Evolutionary conservation across 179 eudicot species (phyloP).

Genomic region (Amaranthus tricolor): DNA sequence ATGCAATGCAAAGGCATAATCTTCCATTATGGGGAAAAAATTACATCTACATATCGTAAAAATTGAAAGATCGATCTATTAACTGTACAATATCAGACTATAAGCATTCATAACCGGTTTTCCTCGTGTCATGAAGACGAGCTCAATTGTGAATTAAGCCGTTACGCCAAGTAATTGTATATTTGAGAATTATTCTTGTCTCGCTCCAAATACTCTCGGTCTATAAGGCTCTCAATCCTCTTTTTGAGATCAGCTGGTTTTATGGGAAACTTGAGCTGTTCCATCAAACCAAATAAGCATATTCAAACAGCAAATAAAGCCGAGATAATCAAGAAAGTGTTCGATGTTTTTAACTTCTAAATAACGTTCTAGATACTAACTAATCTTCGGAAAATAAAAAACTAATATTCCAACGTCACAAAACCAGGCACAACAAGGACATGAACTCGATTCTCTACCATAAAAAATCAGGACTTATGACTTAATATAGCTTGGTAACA

Average conservation of each 20-base stretch:
- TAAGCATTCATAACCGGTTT: slow-evolving; percentile 20
- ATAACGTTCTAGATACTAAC: not conserved
- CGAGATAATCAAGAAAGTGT: not conserved
- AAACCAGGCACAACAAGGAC: not conserved
- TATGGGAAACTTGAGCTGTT: slow-evolving; percentile 96
- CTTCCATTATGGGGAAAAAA: not conserved
- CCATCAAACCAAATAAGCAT: slow-evolving; percentile 16
- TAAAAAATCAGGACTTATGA: not conserved
- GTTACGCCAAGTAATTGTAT: slow-evolving; percentile 88
- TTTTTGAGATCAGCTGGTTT: slow-evolving; percentile 97
- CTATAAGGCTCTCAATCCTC: slow-evolving; percentile 95
- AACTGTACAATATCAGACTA: slow-evolving; percentile 32
- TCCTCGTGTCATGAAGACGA: slow-evolving; percentile 22
- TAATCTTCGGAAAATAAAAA: not conserved
- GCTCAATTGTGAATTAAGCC: slow-evolving; percentile 10
- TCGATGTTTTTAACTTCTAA: not conserved
- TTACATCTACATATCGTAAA: slow-evolving; percentile 25
- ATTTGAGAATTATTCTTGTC: slow-evolving; percentile 96
- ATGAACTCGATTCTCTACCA: not conserved
- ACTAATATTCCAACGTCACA: too few relatives aligned
- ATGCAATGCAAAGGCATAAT: too few relatives aligned
- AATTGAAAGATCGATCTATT: slow-evolving; percentile 9
- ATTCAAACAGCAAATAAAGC: not conserved
- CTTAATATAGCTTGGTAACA: not conserved
- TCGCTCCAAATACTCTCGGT: slow-evolving; percentile 92